Evolutionary conservation across 179 eudicot genomes (phyloP), one percentile per base, ranked within the genome.

Genomic region (Sideroxylon spinosum): DNA sequence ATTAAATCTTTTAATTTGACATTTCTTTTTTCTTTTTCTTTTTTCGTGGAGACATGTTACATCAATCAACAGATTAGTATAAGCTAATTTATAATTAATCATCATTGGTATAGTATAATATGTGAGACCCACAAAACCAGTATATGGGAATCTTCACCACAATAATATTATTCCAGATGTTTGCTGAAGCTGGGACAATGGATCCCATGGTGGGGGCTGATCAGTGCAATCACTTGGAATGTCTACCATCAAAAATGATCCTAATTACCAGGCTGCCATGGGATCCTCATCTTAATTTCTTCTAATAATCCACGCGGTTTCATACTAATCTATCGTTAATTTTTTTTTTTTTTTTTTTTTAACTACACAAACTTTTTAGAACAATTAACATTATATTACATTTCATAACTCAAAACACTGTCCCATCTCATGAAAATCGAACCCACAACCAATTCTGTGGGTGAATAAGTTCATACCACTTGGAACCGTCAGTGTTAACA

Each of bases 121-220:
- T 14, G 79, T 28, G 82, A 32, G 84, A 11, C 53, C 81, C 82
- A 80, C 77, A 68, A 71, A 79, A 23, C 82, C 71, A 71, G 80
- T 78, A 67, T 29, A 78, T 78, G 77, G 68, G 85, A 81, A 81
- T 86, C 86, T 86, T 75, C 71, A 75, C 77, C 83, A 32, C 80
- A 81, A 79, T 79, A 81, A 80, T 86, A 79, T 74, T 79, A 86
- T 86, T 86, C 88, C 73, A 81, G n/a, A 79, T 81, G 88, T 79
- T 86, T 83, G 88, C 79, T 78, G 86, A 73, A 79, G 81, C 17
- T 48, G 86, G 70, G 88, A 83, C 88, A 86, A 70, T 74, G 76
- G 82, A 80, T 71, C 81, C 82, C 80, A 75, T 72, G 81, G 86
- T 83, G 81, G 88, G 88, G 84, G 81, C 85, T 82, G 81, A 79